These are phyloP conservation scores for Wickerhamomyces sydowiorum DNA, from an alignment of 805 yeast genomes.

Conservation along the genomic window DNA sequence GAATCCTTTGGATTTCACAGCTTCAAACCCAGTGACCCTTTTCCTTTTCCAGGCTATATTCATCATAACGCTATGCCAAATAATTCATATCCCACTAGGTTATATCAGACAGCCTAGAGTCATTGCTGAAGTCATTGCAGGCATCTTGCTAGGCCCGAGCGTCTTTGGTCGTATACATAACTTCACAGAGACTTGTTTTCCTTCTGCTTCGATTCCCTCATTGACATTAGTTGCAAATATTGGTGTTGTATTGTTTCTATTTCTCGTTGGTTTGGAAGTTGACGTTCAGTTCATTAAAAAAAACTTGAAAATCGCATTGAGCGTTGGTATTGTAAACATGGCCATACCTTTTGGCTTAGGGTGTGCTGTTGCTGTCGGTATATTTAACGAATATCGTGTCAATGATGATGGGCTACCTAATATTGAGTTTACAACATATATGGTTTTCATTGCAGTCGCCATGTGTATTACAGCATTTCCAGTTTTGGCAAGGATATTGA, in stretches of 20 bases:
- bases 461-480: conserved; percentile 85
- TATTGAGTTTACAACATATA: conserved; percentile 62
- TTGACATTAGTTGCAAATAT: conserved; percentile 64
- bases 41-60: conserved; percentile 66
- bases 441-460: conserved; percentile 81
- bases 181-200: conserved; percentile 62
- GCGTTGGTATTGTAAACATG: conserved; percentile 69
- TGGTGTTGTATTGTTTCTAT: conserved; percentile 70
- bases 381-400: conserved; percentile 49
- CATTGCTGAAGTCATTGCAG: conserved; percentile 76
- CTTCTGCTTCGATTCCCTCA: conserved; percentile 54
- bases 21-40: conserved; percentile 58
- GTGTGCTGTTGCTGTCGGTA: conserved; percentile 61
- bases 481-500: conserved; percentile 71
- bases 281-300: conserved; percentile 60
- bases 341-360: conserved; percentile 80
- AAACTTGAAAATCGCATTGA: conserved; percentile 53
- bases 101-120: conserved; percentile 70
- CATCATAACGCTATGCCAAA: conserved; percentile 53
- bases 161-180: conserved; percentile 68
- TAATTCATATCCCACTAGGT: conserved; percentile 55
- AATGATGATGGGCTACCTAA: conserved; percentile 23
- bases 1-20: conserved; percentile 57
- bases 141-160: conserved; percentile 70
- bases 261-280: conserved; percentile 75